A percentile compares a stretch with the other conserved stretches of the same genome.
Conservation (phyloP, 2,329 filamentous ascomycete genomes). For the Trichoderma sp. region DNA sequence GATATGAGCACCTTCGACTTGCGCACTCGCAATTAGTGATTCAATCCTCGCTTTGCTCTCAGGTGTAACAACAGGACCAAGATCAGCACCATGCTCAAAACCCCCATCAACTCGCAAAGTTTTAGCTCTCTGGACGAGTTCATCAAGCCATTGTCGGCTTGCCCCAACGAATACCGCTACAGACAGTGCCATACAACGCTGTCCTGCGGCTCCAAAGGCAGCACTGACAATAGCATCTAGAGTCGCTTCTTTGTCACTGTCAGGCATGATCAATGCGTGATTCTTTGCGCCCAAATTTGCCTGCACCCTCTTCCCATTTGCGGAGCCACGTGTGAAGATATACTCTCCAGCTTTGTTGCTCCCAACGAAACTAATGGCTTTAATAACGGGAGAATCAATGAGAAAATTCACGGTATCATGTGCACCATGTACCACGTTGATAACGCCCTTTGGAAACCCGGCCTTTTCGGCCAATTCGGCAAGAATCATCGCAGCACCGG, state of each 20-base stretch:
- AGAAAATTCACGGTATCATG: not conserved
- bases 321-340: not conserved
- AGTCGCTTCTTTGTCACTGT: not conserved
- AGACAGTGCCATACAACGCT: not conserved
- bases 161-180: not conserved
- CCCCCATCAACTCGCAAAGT: not conserved
- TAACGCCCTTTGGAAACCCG: not conserved
- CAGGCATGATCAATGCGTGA: not conserved
- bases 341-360: not conserved
- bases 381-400: not conserved
- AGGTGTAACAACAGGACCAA: not conserved
- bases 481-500: not conserved
- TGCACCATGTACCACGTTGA: not conserved
- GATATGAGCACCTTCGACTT: not conserved
- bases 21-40: not conserved
- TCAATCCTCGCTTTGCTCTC: not conserved
- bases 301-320: not conserved
- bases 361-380: not conserved
- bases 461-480: not conserved
- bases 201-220: not conserved
- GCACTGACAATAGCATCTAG: not conserved
- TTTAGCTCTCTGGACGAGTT: not conserved
- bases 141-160: not conserved
- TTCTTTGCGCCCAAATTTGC: not conserved
- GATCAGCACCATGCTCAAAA: not conserved